A percentile compares a stretch with the other conserved stretches of the same genome.
Conservation (phyloP, 495 filamentous ascomycete species). For the Aspergillus ostianus region DNA sequence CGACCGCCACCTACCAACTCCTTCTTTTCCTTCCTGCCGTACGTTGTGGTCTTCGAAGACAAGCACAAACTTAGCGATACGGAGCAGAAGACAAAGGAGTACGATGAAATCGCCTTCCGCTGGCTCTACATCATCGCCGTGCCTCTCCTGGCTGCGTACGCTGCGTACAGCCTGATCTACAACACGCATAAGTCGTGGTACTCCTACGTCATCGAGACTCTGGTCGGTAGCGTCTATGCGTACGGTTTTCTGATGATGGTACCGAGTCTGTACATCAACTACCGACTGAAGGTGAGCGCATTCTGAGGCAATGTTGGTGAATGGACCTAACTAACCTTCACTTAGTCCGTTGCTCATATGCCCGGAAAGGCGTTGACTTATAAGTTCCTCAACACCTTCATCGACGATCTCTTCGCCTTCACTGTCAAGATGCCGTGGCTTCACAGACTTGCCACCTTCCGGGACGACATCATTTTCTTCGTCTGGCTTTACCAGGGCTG, state of each 20-base stretch:
- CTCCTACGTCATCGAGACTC: slow-evolving; percentile 83
- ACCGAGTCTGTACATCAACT: slow-evolving; percentile 96
- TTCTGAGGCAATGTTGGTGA: neutral
- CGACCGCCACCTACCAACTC: slow-evolving; percentile 61
- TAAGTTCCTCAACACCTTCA: slow-evolving; percentile 85
- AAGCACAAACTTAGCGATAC: slow-evolving; percentile 94
- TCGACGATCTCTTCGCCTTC: slow-evolving; percentile 90
- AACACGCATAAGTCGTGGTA: slow-evolving; percentile 99
- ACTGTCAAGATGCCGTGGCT: slow-evolving; percentile 99
- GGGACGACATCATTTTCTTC: slow-evolving; percentile 98
- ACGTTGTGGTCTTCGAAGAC: slow-evolving; percentile 86
- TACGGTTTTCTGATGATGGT: slow-evolving; percentile 99
- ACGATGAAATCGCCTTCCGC: slow-evolving; percentile 95
- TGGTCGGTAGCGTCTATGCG: slow-evolving; percentile 94
- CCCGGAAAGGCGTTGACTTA: slow-evolving; percentile 93
- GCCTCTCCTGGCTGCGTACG: slow-evolving; percentile 84
- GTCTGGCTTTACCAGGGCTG: slow-evolving; percentile 95
- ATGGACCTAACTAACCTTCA: neutral
- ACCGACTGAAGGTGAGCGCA: slow-evolving; percentile 71
- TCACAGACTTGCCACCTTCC: slow-evolving; percentile 88
- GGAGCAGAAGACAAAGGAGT: slow-evolving; percentile 96
- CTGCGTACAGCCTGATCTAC: slow-evolving; percentile 84
- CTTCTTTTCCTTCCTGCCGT: slow-evolving; percentile 73
- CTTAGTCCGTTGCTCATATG: slow-evolving; percentile 91
- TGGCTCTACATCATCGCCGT: slow-evolving; percentile 93